phyloP scores from a whole-genome alignment of 2,329 filamentous ascomycete genomes.

The Monilinia aucupariae region DNA sequence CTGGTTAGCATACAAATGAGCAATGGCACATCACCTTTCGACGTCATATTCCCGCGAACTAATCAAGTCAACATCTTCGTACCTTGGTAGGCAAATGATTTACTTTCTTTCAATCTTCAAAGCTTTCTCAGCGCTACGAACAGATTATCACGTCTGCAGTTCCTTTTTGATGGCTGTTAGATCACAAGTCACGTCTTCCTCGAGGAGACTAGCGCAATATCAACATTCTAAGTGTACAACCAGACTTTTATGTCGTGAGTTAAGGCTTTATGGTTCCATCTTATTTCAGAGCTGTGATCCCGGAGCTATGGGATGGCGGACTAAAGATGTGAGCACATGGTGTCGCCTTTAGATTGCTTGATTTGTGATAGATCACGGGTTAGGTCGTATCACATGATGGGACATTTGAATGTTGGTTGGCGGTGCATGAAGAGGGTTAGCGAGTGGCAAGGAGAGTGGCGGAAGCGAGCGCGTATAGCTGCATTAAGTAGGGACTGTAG shows the following conservation, averaged over 20 bases:
- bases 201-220: slow-evolving; percentile 44
- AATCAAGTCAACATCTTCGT: neutral
- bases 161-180: slow-evolving; percentile 42
- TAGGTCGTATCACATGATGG: slow-evolving; percentile 7
- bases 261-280: slow-evolving; percentile 33
- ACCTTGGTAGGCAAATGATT: neutral
- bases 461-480: neutral
- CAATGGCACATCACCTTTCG: slow-evolving; percentile 11
- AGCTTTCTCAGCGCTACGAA: slow-evolving; percentile 42
- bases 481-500: neutral
- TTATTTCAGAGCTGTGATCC: slow-evolving; percentile 50
- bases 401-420: neutral
- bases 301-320: slow-evolving; percentile 47
- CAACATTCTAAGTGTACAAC: slow-evolving; percentile 31
- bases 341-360: neutral
- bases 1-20: slow-evolving; percentile 4
- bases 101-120: neutral
- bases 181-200: slow-evolving; percentile 42
- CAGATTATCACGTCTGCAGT: slow-evolving; percentile 48
- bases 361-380: neutral
- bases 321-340: slow-evolving; percentile 52
- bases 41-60: neutral
- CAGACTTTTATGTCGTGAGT: slow-evolving; percentile 27
- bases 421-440: neutral
- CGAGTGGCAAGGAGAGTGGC: neutral